Base-by-base conservation (phyloP, 345 rosid genomes). In the Camelina sativa region DNA sequence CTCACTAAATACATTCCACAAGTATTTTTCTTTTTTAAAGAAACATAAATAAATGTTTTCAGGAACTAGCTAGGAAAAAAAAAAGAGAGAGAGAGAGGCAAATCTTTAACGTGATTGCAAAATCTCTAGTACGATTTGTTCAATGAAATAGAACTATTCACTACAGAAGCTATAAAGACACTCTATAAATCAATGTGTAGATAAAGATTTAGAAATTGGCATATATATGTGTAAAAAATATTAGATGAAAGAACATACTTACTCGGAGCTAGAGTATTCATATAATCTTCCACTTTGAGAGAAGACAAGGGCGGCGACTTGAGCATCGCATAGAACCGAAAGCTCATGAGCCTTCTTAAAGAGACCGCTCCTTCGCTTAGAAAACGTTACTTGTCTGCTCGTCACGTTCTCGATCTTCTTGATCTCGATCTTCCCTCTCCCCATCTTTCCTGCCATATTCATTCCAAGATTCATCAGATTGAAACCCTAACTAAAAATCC, bases 301-400 rank as follows among this genome's bases (percentile, higher is more conserved):
- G 69, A 86, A 87, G 67, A 80, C 62, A 58, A 86, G 75, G 55
- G 79, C 80, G 1, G 89, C 84, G 17, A 87, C 83, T 82, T 87
- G 86, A 1, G 85, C 91, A 72, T 87, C 91, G 32, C 89, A 87
- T 35, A 87, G 83, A 76, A 87, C 85, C 0, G 92, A 86, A 52
- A 87, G 84, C 85, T 86, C 88, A 61, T 56, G 71, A 61, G 92
- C 92, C 72, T 87, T 87, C 80, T 87, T 86, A 67, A 87, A 38
- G 30, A 87, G 80, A 56, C 91, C 91, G 2, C 40, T 82, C 65
- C 88, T 81, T 32, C 91, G 72, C 79, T 87, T 87, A 0, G 86
- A 84, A 60, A 87, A 87, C 25, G 92, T 86, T 66, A 84, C 89
- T 75, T 86, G 92, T 74, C 89, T 71, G 80, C 86, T 86, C 8